Conservation (phyloP, 1,139 yeast species). For the Suhomyces bribrorum region DNA sequence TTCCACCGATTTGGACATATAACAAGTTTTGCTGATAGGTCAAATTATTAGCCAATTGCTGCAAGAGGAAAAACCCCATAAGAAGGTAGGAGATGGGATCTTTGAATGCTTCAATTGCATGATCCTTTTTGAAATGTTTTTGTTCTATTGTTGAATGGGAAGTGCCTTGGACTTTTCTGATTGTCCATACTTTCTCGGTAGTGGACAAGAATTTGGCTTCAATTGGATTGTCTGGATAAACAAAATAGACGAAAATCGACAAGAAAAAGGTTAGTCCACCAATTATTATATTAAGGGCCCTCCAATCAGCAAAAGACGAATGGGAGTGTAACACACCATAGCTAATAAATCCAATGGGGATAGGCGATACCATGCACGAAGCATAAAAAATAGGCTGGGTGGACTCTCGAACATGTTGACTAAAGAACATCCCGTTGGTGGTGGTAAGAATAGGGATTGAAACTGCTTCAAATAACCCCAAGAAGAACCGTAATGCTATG, state of each 20-base stretch:
- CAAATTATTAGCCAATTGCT: constrained; percentile 49
- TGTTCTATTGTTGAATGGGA: constrained; percentile 47
- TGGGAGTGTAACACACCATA: constrained; percentile 39
- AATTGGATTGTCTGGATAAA: constrained; percentile 49
- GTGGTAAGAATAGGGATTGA: constrained; percentile 39
- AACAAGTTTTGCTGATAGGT: constrained; percentile 49
- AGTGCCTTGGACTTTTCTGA: constrained; percentile 42
- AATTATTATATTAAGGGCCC: constrained; percentile 42
- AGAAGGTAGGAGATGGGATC: constrained; percentile 53
- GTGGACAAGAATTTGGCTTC: constrained; percentile 34
- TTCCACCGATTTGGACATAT: constrained; percentile 45
- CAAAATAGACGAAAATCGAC: constrained; percentile 27
- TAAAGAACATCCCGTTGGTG: constrained; percentile 48
- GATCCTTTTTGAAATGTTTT: constrained; percentile 43
- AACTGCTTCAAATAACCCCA: constrained; percentile 48
- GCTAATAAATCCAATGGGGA: constrained; percentile 48
- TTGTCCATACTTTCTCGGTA: constrained; percentile 47
- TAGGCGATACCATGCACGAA: constrained; percentile 44
- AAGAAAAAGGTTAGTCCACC: constrained; percentile 43
- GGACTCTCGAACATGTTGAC: constrained; percentile 40
- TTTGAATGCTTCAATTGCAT: constrained; percentile 43
- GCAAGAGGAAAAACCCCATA: constrained; percentile 37
- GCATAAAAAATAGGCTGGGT: constrained; percentile 45
- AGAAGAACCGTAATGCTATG: constrained; percentile 41
- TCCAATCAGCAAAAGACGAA: constrained; percentile 35